phyloP scores from a whole-genome alignment of 768 basidiomycete species.

The Lentinula lateritia region DNA sequence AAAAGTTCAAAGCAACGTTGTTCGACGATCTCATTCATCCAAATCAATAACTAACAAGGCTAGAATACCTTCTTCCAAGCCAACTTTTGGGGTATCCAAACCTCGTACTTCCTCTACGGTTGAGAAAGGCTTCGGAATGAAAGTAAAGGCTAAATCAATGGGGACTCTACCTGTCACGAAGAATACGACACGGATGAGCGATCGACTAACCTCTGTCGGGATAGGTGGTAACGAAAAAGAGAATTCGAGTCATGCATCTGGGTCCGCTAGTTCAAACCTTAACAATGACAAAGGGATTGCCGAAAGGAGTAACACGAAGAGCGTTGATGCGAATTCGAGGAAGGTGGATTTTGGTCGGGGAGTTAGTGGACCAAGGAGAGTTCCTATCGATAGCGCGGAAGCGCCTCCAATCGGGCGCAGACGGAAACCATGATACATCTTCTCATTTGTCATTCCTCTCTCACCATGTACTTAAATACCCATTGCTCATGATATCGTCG shows the following conservation, averaged over 20 bases:
- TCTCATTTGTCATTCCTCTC: background rate
- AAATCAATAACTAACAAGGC: slow-evolving; percentile 16
- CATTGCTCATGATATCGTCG: background rate
- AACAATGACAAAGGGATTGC: background rate
- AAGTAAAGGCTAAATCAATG: background rate
- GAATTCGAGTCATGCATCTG: background rate
- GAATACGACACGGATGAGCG: background rate
- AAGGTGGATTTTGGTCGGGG: slow-evolving; percentile 19
- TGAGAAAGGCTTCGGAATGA: background rate
- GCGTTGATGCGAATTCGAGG: slow-evolving; percentile 14
- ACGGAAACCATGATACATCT: slow-evolving; percentile 20
- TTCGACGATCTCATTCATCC: slow-evolving; percentile 6
- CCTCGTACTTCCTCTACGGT: background rate
- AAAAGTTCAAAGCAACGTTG: slow-evolving; percentile 29
- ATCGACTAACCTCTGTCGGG: background rate
- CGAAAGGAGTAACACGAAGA: background rate
- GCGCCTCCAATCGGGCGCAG: slow-evolving; percentile 53
- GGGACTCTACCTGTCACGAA: slow-evolving; percentile 1
- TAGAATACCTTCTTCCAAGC: background rate
- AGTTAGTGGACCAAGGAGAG: slow-evolving; percentile 54
- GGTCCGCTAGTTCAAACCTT: background rate
- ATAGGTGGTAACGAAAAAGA: background rate
- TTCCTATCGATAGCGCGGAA: slow-evolving; percentile 62
- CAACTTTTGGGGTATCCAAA: background rate
- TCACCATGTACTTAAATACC: background rate